These are phyloP conservation scores for Mycena epipterygia DNA, from an alignment of 768 basidiomycete genomes.

Conservation along the genomic window DNA sequence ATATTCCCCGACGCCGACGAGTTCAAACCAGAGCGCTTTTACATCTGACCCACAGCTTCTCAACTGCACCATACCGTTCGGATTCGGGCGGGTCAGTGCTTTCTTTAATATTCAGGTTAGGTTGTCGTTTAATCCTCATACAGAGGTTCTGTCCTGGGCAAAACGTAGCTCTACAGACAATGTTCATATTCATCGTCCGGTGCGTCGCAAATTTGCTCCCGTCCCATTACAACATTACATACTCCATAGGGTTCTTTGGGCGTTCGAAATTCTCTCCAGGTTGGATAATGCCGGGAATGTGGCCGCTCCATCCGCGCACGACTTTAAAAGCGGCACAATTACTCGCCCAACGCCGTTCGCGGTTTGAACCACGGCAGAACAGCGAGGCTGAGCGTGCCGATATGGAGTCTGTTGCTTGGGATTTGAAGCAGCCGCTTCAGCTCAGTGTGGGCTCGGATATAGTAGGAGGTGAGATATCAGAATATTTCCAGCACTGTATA, in stretches of 20 bases:
- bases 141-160: conserved; percentile 20
- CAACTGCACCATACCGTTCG: conserved; percentile 15
- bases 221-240: no score
- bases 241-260: conserved; percentile 28
- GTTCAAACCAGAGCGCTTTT: conserved; percentile 16
- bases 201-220: not conserved
- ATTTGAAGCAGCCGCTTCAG: no score
- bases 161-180: conserved; percentile 2
- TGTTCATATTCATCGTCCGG: conserved; percentile 14
- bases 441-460: no score
- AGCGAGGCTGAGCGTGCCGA: conserved; percentile 22
- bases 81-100: conserved; percentile 21
- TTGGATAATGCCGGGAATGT: not conserved
- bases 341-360: conserved; percentile 4
- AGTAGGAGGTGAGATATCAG: no score
- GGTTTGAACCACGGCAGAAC: conserved; percentile 11
- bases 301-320: not conserved
- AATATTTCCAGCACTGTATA: no score
- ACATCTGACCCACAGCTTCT: not conserved
- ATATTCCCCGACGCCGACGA: conserved; percentile 16
- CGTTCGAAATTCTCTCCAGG: not conserved
- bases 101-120: not conserved
- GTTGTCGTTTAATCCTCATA: not conserved
- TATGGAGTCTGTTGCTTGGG: not conserved
- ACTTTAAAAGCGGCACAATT: conserved; percentile 3